Percentiles rank a stretch among this genome's conserved stretches.
Evolutionary conservation across 164 flowering plant genomes (phyloP).

Genomic region (Umbellularia californica): DNA sequence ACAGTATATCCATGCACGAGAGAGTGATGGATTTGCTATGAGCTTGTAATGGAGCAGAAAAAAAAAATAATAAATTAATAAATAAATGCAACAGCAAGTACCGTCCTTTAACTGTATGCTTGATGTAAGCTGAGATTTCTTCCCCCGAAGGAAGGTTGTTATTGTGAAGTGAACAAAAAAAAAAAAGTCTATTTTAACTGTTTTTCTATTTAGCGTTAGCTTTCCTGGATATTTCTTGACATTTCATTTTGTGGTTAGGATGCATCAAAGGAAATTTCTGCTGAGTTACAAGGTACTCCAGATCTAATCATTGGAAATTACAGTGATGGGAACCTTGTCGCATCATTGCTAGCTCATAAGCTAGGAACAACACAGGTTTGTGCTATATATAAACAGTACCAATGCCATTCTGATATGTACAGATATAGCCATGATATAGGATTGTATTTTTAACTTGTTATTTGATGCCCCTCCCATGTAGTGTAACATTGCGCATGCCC

Average conservation of each 20-base stretch:
- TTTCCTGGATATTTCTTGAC: background rate
- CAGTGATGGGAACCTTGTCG: slow-evolving; percentile 99
- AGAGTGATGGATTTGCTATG: background rate
- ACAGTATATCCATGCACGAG: background rate
- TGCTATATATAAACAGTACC: slow-evolving; percentile 2
- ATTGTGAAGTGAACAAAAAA: no score
- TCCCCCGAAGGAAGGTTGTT: background rate
- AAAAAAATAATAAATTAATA: no score
- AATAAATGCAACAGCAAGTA: no score
- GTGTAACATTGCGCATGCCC: slow-evolving; percentile 95
- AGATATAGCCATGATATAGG: background rate
- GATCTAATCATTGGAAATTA: slow-evolving; percentile 95
- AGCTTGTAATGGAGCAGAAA: background rate
- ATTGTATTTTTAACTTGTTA: background rate
- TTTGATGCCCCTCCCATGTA: slow-evolving; percentile 22
- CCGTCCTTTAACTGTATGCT: no score
- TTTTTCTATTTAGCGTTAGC: background rate
- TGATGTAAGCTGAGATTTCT: no score
- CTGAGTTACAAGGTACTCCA: slow-evolving; percentile 82
- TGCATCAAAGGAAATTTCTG: slow-evolving; percentile 67
- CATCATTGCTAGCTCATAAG: slow-evolving; percentile 71
- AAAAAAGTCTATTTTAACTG: background rate
- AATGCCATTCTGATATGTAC: background rate
- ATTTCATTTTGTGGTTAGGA: slow-evolving; percentile 41
- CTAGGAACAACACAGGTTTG: slow-evolving; percentile 91